Conservation (phyloP, 805 yeast species). For the Isabelozyma gotoi region DNA sequence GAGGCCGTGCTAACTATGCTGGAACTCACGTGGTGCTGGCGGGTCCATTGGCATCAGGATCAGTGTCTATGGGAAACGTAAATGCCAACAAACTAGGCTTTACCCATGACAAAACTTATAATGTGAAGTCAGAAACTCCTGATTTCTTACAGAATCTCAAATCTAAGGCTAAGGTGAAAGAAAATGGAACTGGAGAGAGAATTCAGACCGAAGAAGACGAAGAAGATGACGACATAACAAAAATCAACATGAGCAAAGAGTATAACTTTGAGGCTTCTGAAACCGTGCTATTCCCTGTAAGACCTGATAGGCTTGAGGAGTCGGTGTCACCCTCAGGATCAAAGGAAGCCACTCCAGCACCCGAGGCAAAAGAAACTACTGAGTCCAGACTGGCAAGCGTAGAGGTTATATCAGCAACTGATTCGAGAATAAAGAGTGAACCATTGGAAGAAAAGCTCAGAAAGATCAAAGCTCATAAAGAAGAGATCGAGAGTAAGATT, state of each 20-base stretch:
- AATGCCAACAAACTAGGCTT: conserved; percentile 24
- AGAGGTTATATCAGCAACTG: not conserved
- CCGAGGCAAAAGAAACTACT: conserved; percentile 9
- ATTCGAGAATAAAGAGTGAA: conserved; percentile 26
- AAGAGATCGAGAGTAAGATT: conserved; percentile 26
- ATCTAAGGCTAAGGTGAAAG: conserved; percentile 23
- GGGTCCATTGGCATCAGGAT: conserved; percentile 74
- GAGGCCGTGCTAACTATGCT: conserved; percentile 36
- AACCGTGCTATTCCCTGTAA: conserved; percentile 63
- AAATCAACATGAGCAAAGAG: conserved; percentile 64
- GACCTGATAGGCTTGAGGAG: conserved; percentile 57
- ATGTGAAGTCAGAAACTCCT: conserved; percentile 36
- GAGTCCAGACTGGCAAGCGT: conserved; percentile 1
- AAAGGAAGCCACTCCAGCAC: conserved; percentile 20
- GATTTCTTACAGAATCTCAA: conserved; percentile 39
- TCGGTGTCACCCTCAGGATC: conserved; percentile 6
- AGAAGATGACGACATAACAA: conserved; percentile 42
- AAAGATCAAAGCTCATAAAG: conserved; percentile 22
- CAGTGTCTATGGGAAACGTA: conserved; percentile 43
- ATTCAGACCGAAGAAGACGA: conserved; percentile 38
- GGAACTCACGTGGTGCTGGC: conserved; percentile 66
- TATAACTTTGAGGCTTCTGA: conserved; percentile 53
- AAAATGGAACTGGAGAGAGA: conserved; percentile 9
- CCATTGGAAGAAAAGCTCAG: conserved; percentile 26
- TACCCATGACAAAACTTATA: conserved; percentile 31